These are phyloP conservation scores for Colletotrichum cordylinicola DNA, from an alignment of 2,329 filamentous ascomycete species.

Conservation along the genomic window DNA sequence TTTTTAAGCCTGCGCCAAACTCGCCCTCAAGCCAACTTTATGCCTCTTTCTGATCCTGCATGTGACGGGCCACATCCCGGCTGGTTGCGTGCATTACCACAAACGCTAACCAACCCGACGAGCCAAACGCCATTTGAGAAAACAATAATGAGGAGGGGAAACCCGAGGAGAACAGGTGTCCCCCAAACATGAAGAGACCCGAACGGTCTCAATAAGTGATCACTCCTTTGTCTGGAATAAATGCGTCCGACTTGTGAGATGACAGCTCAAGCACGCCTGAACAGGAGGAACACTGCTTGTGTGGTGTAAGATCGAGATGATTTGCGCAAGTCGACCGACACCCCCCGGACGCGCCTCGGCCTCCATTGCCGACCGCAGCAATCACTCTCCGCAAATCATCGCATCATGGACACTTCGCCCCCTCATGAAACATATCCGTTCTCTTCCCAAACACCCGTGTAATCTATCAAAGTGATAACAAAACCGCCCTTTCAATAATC, in stretches of 20 bases:
- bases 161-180: neutral
- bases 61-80: conserved; percentile 16
- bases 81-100: conserved; percentile 14
- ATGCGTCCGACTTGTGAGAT: neutral
- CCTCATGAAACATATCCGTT: conserved; percentile 12
- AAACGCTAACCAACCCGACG: conserved; percentile 4
- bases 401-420: conserved; percentile 12
- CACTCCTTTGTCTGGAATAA: neutral
- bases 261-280: neutral
- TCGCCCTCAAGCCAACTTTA: conserved; percentile 5
- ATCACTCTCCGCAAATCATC: conserved; percentile 15
- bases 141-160: neutral
- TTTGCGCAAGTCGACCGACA: neutral
- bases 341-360: neutral
- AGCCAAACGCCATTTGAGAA: neutral
- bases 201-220: neutral
- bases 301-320: neutral
- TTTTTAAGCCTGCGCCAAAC: neutral
- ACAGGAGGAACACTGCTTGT: neutral
- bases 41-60: conserved; percentile 7
- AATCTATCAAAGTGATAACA: neutral
- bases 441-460: conserved; percentile 1
- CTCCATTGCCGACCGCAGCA: neutral
- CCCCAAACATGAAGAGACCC: neutral
- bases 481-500: neutral